Percentiles rank a stretch among this genome's conserved stretches.
These are phyloP conservation scores for Rutidosis leptorrhynchoides DNA, from an alignment of 129 eudicot species.

Conservation along the genomic window DNA sequence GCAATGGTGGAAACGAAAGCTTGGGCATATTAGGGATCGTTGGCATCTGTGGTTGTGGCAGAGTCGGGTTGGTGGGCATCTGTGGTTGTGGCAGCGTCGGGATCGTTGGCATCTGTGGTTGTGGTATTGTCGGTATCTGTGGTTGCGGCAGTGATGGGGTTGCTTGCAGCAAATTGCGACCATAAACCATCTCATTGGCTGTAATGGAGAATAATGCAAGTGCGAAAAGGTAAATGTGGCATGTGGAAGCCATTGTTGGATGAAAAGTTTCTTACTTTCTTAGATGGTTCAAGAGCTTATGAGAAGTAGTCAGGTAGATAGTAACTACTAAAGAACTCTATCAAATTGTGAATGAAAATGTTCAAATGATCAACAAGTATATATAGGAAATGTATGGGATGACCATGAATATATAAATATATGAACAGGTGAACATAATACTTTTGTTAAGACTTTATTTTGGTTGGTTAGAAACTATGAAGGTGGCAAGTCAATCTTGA, in stretches of 20 bases:
- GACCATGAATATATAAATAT: not conserved
- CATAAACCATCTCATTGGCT: constrained; percentile 24
- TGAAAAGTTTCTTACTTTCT: not conserved
- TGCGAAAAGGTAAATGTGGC: too few relatives aligned
- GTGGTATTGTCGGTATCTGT: constrained; percentile 22
- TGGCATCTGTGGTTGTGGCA: constrained; percentile 34
- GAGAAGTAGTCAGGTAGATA: too few relatives aligned
- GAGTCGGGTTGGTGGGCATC: constrained; percentile 22
- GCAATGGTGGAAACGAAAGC: constrained; percentile 28
- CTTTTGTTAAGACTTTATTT: not conserved
- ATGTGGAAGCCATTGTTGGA: too few relatives aligned
- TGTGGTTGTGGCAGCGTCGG: constrained; percentile 29
- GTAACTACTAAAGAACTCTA: too few relatives aligned
- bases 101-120: constrained; percentile 25
- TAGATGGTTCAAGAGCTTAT: too few relatives aligned
- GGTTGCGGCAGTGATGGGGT: constrained; percentile 20
- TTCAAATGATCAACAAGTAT: too few relatives aligned
- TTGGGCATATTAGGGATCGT: constrained; percentile 28
- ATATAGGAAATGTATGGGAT: not conserved
- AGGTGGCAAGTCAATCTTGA: not conserved
- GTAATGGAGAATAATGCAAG: too few relatives aligned
- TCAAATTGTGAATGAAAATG: not conserved
- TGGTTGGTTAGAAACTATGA: constrained; percentile 2
- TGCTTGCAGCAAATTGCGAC: constrained; percentile 22
- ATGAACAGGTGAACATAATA: not conserved